Percentiles rank a stretch among this genome's conserved stretches.
phyloP scores from a whole-genome alignment of 345 rosid species.

The Syzygium aqueum region DNA sequence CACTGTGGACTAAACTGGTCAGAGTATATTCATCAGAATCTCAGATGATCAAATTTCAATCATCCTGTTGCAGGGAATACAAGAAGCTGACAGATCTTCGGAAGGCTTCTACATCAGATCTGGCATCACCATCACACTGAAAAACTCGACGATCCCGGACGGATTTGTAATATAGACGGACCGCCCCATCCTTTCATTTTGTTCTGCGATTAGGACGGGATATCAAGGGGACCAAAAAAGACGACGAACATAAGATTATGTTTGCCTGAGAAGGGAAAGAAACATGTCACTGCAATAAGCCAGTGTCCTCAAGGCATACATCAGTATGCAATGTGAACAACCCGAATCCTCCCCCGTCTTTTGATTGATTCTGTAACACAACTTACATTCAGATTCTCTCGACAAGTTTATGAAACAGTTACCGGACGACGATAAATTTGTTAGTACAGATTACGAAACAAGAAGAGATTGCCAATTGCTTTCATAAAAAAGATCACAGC shows the following conservation, averaged over 20 bases:
- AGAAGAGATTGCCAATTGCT: neutral
- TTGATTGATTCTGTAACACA: neutral
- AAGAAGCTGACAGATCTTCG: conserved; percentile 79
- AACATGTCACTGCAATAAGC: neutral
- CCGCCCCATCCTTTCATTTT: conserved; percentile 2
- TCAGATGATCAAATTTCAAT: neutral
- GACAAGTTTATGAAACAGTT: neutral
- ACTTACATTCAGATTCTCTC: neutral
- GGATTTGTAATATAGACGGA: conserved; percentile 51
- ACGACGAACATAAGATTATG: neutral
- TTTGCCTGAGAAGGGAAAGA: neutral
- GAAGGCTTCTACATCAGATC: conserved; percentile 88
- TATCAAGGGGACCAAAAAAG: neutral
- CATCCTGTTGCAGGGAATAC: conserved; percentile 46
- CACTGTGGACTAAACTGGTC: too few relatives aligned
- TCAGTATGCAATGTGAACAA: neutral
- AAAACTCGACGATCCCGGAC: conserved; percentile 55
- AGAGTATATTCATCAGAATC: neutral
- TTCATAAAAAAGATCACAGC: neutral
- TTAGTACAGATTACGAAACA: neutral
- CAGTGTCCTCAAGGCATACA: neutral
- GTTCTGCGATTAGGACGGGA: neutral
- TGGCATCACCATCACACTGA: conserved; percentile 53
- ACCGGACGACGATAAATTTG: neutral
- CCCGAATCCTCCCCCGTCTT: neutral